Evolutionary conservation across 73 alveolate genomes (phyloP), one percentile per base, ranked within the genome.

Genomic region (Paramecium caudatum): DNA sequence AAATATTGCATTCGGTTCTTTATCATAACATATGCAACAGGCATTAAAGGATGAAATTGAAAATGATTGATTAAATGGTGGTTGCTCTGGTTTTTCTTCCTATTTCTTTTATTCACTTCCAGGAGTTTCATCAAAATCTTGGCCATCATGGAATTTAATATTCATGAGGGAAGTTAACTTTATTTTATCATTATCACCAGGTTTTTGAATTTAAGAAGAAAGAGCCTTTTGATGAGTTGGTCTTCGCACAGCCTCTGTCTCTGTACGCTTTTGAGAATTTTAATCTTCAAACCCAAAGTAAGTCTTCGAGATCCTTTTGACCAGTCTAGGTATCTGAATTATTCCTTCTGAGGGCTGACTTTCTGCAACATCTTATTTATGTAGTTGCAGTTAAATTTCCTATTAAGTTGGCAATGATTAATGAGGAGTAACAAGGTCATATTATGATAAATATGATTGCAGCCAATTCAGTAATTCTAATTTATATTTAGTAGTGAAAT

Each of bases 11-110:
- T 86, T 63, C 0, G 93, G 90, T 3, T 43, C 16, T 21, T 86
- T 86, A 15, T 86, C 93, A 65, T 41, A 86, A 34, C 93, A 86
- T 15, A 86, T 43, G 10, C 63, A 49, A 43, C 93, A 86, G 30
- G 80, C 12, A 55, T 21, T 21, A 0, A 55, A 27, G 30, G 80
- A 55, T 9, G 80, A 55, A 27, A 55, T 27, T 10, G 80, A 55
- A 8, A 55, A 17, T 8, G 80, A 55, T 7, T 23, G 23, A n/a
- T n/a, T n/a, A n/a, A n/a, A n/a, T n/a, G n/a, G n/a, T n/a, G n/a
- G n/a, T n/a, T n/a, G n/a, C n/a, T n/a, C n/a, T n/a, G n/a, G n/a
- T n/a, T n/a, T n/a, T n/a, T n/a, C n/a, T n/a, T n/a, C 16, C 23
- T 4, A 27, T 1, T 55, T 43, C 30, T 55, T 19, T 23, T 16